Base-by-base conservation (phyloP, 805 yeast species). In the Cyberlindnera maclurae region DNA sequence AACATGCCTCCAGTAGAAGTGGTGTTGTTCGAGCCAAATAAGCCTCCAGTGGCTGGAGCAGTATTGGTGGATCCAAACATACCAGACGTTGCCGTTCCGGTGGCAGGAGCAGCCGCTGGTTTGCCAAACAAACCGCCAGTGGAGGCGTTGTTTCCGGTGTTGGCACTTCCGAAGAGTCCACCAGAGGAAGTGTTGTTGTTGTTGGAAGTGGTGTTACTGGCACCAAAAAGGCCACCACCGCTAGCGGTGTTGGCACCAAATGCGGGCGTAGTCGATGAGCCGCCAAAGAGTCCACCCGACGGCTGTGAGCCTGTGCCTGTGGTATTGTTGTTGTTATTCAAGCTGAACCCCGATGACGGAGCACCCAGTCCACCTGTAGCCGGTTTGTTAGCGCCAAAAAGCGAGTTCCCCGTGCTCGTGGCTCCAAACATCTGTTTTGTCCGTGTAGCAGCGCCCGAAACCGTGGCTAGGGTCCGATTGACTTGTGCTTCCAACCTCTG, bases 111-210 rank as follows among this genome's bases (percentile, higher is more conserved):
- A 29, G 37, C 34, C 43, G 45, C 24, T 8, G 24, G 24, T 8
- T 20, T 17, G 5, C 66, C 67, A 51, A 63, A 64, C 11, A 61
- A 37, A 4, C 64, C 65, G 18, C 63, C 62, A 7, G 52, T 29
- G 54, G 22, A 29, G 37, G 31, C 41, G 45, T 20, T 20, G 24
- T 20, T 20, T 20, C 6, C 31, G 39, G 32, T 17, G 18, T 30
- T 40, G 13, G 34, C 17, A 26, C 18, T 12, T 12, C 37, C 37
- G 12, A 34, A 26, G 5, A 43, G 37, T 13, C 36, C 39, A 27
- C 36, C 31, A 22, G 29, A 12, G 9, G 30, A 12, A 20, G 24
- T 20, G 38, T 26, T n/a, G 45, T 11, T n/a, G 45, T 11, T 18
- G 47, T 29, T 29, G 31, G 31, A 6, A 11, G 45, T 42, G 4